Evolutionary conservation across 176 grass and related monocot species (phyloP), one percentile per base, ranked within the genome.

Genomic region (Triticum dicoccoides): DNA sequence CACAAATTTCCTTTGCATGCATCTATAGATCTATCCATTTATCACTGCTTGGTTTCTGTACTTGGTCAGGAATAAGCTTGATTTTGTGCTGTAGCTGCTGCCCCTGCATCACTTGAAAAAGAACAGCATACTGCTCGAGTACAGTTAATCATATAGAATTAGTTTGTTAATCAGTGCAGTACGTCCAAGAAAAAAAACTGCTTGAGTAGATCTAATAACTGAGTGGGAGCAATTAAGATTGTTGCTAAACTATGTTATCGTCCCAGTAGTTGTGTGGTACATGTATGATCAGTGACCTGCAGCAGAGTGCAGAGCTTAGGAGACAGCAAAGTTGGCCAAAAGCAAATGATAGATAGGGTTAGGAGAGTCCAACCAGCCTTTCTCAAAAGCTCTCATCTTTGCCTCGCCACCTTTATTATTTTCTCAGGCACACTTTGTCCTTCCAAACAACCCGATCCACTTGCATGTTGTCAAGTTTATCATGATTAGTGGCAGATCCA

Each of bases 391-490:
- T 21, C 74, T 11, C 47, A 77, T 77, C 74, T 77, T 77, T 62
- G 59, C 6, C 18, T 18, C 0, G n/a, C 59, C 59, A 62, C 21
- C 59, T 54, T 18, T 29, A 20, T 18, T 29, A 20, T 76, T 32
- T 12, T 3, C 13, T 29, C 1, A 32, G 9, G 27, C 27, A 76
- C 45, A 56, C 74, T 77, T 77, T 77, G 59, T 62, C 8, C 59
- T 9, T 11, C n/a, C 59, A 62, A 62, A 62, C 59, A 24, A 7
- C 54, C 27, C 51, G 21, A 56, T 77, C 74, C 74, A 77, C 74
- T 77, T 56, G 47, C 74, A 52, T 54, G 32, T 51, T 51, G 45
- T 76, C 73, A 77, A 54, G 47, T 77, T 56, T 77, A 77, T 77
- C 74, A 77, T 77, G 45, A 77, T 77, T 56, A 77, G 45, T 56